Evolutionary conservation across 345 rosid species (phyloP), one percentile per base, ranked within the genome.

Genomic region (Euphorbia pulcherrima): DNA sequence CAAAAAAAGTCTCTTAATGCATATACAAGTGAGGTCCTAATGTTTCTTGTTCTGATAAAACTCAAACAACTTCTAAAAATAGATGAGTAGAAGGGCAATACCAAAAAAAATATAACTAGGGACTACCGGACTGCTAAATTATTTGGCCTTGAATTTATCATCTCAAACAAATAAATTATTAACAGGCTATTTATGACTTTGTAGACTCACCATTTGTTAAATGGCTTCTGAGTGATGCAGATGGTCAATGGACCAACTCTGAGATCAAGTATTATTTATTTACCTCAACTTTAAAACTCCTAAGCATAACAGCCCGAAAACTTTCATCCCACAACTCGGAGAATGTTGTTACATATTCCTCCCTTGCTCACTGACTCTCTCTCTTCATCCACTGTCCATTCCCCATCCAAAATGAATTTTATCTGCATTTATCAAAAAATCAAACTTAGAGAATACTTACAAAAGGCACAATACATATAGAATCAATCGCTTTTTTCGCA

Each of bases 321-420:
- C 6, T n/a, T 44, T 80, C 77, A 85, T 73, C 82, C 40, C 16
- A 75, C 74, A 14, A 94, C 96, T 72, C 64, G 84, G 58, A 94
- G 86, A 74, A 91, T 74, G 75, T 90, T 94, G 87, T 94, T 94
- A 60, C 75, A 76, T 65, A 90, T 79, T 75, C 85, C 78, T 70
- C 83, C 84, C 71, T 20, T 70, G 71, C 79, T 83, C 54, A 84
- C 83, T 1, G 85, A 74, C 67, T 90, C 95, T 79, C 71, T 81
- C 65, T 79, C 74, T 41, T 90, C 88, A 83, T 93, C 92, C 21
- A 77, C 67, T 59, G 13, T 83, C 98, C 97, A 94, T 26, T 86
- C 83, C 37, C 89, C 96, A 40, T 90, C 98, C 61, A 93, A 88
- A 14, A 93, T 74, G 78, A 94, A 94, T 74, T 94, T 94, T 67